A percentile compares a stretch with the other conserved stretches of the same genome.
phyloP scores from a whole-genome alignment of 805 yeast genomes.

The Ascoidea rubescens region DNA sequence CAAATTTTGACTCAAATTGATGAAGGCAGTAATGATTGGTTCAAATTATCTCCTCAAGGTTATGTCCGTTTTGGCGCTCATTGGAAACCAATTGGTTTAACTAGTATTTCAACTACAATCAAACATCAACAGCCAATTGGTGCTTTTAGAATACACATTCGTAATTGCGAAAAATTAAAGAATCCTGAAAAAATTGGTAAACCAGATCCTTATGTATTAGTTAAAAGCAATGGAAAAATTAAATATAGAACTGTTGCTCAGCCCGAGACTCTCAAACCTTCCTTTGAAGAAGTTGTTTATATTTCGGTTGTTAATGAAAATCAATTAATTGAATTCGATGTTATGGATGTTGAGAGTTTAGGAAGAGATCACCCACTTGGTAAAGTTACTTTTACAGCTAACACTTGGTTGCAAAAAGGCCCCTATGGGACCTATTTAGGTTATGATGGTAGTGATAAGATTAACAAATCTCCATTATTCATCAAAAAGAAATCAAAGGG shows the following conservation, averaged over 20 bases:
- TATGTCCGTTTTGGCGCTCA: slow-evolving; percentile 37
- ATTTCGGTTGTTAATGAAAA: slow-evolving; percentile 47
- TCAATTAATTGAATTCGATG: slow-evolving; percentile 42
- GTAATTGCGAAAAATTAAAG: slow-evolving; percentile 35
- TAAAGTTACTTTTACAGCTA: slow-evolving; percentile 32
- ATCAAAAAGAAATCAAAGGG: slow-evolving; percentile 33
- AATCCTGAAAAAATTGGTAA: slow-evolving; percentile 54
- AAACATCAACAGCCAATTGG: slow-evolving; percentile 51
- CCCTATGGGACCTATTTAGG: slow-evolving; percentile 31
- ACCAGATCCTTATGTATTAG: slow-evolving; percentile 61
- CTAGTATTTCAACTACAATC: slow-evolving; percentile 31
- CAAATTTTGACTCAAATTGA: slow-evolving; percentile 36
- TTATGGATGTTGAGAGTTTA: slow-evolving; percentile 53
- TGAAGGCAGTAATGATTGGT: slow-evolving; percentile 33
- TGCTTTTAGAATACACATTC: slow-evolving; percentile 43
- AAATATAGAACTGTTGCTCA: slow-evolving; percentile 40
- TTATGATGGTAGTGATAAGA: slow-evolving; percentile 35
- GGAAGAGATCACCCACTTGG: slow-evolving; percentile 58
- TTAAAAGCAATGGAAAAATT: slow-evolving; percentile 42
- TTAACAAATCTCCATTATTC: slow-evolving; percentile 21
- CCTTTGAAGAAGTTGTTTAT: slow-evolving; percentile 43
- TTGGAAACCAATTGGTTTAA: slow-evolving; percentile 61
- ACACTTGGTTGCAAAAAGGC: slow-evolving; percentile 34
- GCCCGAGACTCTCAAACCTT: slow-evolving; percentile 40
- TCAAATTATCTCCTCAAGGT: slow-evolving; percentile 39